Base-by-base conservation (phyloP, 129 eudicot species). In the Lonicera japonica region DNA sequence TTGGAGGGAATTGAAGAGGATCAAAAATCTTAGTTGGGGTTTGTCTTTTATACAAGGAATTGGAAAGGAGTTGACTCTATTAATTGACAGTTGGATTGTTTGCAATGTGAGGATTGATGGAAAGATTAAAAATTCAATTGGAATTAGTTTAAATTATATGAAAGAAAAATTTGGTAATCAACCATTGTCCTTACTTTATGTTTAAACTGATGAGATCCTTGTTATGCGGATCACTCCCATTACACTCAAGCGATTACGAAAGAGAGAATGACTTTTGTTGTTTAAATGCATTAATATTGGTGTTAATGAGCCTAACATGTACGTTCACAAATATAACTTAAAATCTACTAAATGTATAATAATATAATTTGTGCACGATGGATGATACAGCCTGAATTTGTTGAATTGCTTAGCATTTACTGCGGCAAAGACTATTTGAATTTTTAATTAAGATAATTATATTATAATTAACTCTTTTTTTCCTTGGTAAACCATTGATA, bases 171-270 rank as follows among this genome's bases (percentile, higher is more conserved):
- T n/a, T 74, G 56, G 20, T 36, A 52, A 13, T 54, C 53, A 54
- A 53, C 52, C 61, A 65, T 65, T 36, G 56, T 58, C 40, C 14
- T 54, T 29, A 34, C 70, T 72, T 65, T n/a, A 62, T 61, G 54
- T 54, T 65, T 7, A 71, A 52, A 21, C 56, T n/a, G 25, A 45
- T 55, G 67, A 60, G 80, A 79, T 79, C 84, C 84, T 79, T 79
- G 83, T 78, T 69, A 59, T 73, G 53, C 73, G 83, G 83, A 78
- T 78, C 76, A 55, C 55, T 54, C 64, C 58, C 56, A 67, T 25
- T 68, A 55, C 72, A 76, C 64, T 54, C 70, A 25, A 64, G n/a
- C 19, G 5, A 25, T 1, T 9, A 56, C 38, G 53, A 38, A 16
- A 29, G 36, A 29, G 36, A 15, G 56, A 23, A 41, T 41, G 56